Conservation (phyloP, 495 filamentous ascomycete species). For the Bacidia rubella region DNA sequence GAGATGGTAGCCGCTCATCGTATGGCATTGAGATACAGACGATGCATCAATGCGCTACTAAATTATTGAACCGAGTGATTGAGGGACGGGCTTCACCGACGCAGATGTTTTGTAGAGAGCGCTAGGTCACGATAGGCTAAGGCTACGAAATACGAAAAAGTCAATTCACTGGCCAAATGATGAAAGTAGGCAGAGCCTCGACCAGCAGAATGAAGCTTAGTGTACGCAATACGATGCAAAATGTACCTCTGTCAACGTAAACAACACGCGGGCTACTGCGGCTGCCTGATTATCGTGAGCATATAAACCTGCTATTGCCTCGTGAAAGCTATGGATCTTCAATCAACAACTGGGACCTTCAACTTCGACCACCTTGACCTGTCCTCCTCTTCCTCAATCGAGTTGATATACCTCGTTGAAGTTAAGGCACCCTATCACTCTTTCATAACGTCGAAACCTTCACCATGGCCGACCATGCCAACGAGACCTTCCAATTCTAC, state of each 20-base stretch:
- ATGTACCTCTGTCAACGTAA: neutral
- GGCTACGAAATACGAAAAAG: neutral
- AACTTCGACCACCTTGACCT: no score
- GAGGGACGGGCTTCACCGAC: no score
- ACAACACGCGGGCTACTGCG: neutral
- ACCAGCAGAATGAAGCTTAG: neutral
- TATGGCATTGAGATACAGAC: no score
- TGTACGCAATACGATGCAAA: neutral
- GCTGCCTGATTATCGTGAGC: neutral
- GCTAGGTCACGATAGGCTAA: neutral
- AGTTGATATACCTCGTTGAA: no score
- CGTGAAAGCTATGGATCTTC: no score
- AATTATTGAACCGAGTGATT: no score
- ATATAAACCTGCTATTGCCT: neutral
- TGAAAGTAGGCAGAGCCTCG: neutral
- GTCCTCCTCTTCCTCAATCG: no score
- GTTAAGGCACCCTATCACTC: neutral
- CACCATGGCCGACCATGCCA: neutral
- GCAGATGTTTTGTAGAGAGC: neutral
- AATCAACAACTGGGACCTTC: no score
- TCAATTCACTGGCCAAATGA: neutral
- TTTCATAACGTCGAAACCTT: neutral
- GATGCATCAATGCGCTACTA: no score
- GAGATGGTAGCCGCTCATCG: no score
- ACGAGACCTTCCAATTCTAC: conserved; percentile 1